phyloP scores from a whole-genome alignment of 192 early-diverging fungal genomes.

The Spizellomyces punctatus region DNA sequence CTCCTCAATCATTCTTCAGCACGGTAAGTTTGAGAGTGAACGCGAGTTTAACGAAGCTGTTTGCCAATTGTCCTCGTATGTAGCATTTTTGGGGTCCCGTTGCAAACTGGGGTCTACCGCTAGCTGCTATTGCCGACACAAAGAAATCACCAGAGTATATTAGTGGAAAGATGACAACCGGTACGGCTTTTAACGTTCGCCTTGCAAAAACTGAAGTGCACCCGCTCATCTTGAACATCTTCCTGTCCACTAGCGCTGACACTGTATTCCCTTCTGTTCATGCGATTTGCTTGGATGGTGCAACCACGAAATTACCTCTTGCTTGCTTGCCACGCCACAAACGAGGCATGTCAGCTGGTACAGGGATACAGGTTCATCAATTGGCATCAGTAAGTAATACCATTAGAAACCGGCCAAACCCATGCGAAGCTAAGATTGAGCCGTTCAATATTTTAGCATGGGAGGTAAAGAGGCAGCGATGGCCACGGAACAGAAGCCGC shows the following conservation, averaged over 20 bases:
- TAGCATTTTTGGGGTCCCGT: slow-evolving; percentile 63
- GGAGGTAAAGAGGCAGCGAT: slow-evolving; percentile 22
- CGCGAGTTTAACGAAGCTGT: background rate
- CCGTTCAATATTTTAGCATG: slow-evolving; percentile 13
- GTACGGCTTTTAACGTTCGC: slow-evolving; percentile 34
- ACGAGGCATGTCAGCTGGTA: slow-evolving; percentile 84
- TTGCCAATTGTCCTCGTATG: background rate
- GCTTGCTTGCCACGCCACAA: slow-evolving; percentile 91
- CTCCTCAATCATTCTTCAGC: slow-evolving; percentile 11
- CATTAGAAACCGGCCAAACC: background rate
- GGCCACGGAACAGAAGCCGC: background rate
- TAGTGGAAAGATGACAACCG: slow-evolving; percentile 90
- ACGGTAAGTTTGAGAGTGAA: slow-evolving; percentile 1
- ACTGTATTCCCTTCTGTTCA: slow-evolving; percentile 89
- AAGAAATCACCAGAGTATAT: slow-evolving; percentile 90
- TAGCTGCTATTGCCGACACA: slow-evolving; percentile 92
- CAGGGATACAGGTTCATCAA: slow-evolving; percentile 86
- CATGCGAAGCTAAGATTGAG: background rate
- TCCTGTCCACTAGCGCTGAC: slow-evolving; percentile 58
- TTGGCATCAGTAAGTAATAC: slow-evolving; percentile 56
- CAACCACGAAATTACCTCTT: slow-evolving; percentile 87
- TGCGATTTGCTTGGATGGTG: slow-evolving; percentile 94
- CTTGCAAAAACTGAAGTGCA: background rate
- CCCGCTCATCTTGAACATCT: background rate
- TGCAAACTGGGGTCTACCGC: slow-evolving; percentile 86